phyloP scores from a whole-genome alignment of 805 yeast species.

The Ogataea chonburiensis region DNA sequence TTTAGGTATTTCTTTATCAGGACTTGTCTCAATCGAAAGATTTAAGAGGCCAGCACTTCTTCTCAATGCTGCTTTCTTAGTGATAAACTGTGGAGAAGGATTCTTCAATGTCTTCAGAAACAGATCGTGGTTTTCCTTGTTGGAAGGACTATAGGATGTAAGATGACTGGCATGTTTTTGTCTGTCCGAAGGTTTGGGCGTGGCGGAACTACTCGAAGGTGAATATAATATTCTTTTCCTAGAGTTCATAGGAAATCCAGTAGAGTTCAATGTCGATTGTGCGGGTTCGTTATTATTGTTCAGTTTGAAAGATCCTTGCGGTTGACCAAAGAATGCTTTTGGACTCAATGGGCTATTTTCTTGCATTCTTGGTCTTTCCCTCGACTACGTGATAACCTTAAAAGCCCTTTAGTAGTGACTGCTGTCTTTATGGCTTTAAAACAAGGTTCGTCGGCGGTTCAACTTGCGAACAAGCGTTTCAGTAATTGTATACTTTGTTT shows the following conservation, averaged over 20 bases:
- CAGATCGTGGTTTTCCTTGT: conserved; percentile 17
- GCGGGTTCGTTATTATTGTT: conserved; percentile 20
- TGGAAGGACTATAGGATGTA: not conserved
- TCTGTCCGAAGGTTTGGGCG: conserved; percentile 23
- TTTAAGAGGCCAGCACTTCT: conserved; percentile 55
- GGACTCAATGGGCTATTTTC: conserved; percentile 8
- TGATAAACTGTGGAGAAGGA: conserved; percentile 15
- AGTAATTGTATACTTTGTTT: too few relatives aligned
- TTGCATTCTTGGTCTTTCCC: conserved; percentile 9
- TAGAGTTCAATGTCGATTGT: conserved; percentile 25
- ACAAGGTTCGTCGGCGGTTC: too few relatives aligned
- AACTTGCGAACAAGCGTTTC: too few relatives aligned
- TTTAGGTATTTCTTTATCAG: conserved; percentile 15
- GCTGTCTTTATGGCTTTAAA: too few relatives aligned
- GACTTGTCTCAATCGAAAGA: conserved; percentile 43
- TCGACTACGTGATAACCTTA: too few relatives aligned
- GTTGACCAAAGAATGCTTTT: conserved; percentile 5
- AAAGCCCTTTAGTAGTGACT: too few relatives aligned
- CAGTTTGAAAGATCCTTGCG: conserved; percentile 5
- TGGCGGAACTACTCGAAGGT: conserved; percentile 25
- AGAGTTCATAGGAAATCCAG: conserved; percentile 31
- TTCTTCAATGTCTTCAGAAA: conserved; percentile 2
- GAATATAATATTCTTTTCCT: conserved; percentile 30
- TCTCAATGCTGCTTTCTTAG: conserved; percentile 38
- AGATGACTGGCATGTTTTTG: conserved; percentile 5